phyloP scores from a whole-genome alignment of 345 rosid species.

The Ceriops tagal region DNA sequence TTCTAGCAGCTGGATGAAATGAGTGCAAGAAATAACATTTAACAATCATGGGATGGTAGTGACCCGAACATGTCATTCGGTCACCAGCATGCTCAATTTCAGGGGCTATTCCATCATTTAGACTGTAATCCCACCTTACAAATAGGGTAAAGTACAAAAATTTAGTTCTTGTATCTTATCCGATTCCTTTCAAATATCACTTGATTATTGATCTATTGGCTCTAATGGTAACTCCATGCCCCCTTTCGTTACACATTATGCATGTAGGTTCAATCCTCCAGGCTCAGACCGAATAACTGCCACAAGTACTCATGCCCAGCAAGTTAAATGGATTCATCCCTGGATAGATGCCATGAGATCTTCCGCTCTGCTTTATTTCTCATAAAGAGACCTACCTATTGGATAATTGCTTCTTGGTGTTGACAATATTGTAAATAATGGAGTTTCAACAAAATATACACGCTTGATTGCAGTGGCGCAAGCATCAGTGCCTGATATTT shows the following conservation, averaged over 20 bases:
- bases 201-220: not conserved
- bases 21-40: constrained; percentile 47
- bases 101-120: constrained; percentile 69
- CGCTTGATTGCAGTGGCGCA: not conserved
- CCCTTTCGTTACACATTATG: no score
- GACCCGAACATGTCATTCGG: constrained; percentile 60
- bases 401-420: constrained; percentile 20
- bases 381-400: constrained; percentile 1
- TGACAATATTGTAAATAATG: constrained; percentile 29
- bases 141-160: constrained; percentile 55
- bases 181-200: not conserved
- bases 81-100: constrained; percentile 62
- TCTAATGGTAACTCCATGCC: not conserved
- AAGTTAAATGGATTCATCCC: constrained; percentile 82
- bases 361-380: constrained; percentile 6
- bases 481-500: not conserved
- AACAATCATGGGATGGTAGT: constrained; percentile 65
- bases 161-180: not conserved
- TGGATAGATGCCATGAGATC: constrained; percentile 48
- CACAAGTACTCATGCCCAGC: no score
- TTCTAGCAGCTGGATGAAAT: constrained; percentile 70
- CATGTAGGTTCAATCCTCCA: no score
- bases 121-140: constrained; percentile 93
- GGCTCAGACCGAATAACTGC: no score
- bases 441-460: constrained; percentile 22